Conservation (phyloP, 2,329 filamentous ascomycete species). For the Onygenales sp. region DNA sequence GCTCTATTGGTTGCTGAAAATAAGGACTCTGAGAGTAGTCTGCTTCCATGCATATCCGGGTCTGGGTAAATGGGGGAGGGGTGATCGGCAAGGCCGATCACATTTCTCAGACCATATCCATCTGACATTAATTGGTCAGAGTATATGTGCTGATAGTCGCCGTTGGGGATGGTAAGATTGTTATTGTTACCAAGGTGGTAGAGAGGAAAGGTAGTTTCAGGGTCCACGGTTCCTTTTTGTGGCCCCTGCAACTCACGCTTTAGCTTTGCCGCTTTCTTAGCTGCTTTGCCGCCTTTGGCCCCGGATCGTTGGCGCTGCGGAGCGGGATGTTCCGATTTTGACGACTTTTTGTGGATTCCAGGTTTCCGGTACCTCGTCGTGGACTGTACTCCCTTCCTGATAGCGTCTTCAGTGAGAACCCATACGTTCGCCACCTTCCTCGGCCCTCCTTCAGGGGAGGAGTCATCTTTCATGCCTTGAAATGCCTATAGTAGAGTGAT, state of each 20-base stretch:
- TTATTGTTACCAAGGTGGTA: background rate
- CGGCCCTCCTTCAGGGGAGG: slow-evolving; percentile 40
- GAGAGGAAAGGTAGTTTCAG: background rate
- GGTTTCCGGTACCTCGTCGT: slow-evolving; percentile 68
- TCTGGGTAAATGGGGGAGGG: slow-evolving; percentile 21
- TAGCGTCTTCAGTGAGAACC: slow-evolving; percentile 62
- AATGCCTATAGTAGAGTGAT: slow-evolving; percentile 22
- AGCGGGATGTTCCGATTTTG: slow-evolving; percentile 27
- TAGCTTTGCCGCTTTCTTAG: slow-evolving; percentile 25
- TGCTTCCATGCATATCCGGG: slow-evolving; percentile 12
- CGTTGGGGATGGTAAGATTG: slow-evolving; percentile 3
- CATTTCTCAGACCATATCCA: slow-evolving; percentile 15
- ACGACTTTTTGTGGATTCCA: slow-evolving; percentile 29
- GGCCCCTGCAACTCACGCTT: slow-evolving; percentile 20
- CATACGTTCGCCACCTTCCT: slow-evolving; percentile 63
- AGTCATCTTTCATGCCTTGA: slow-evolving; percentile 20
- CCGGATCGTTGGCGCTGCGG: slow-evolving; percentile 33
- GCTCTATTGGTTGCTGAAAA: slow-evolving; percentile 6
- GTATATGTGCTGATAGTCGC: background rate
- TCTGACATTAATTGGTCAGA: background rate
- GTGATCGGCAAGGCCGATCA: slow-evolving; percentile 19
- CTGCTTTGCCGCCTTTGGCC: slow-evolving; percentile 31
- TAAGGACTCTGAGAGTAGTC: slow-evolving; percentile 4
- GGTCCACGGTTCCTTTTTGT: slow-evolving; percentile 6
- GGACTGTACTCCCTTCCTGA: slow-evolving; percentile 65